A percentile compares a stretch with the other conserved stretches of the same genome.
These are phyloP conservation scores for Pseudocercospora fijiensis DNA, from an alignment of 2,329 filamentous ascomycete species.

Conservation along the genomic window DNA sequence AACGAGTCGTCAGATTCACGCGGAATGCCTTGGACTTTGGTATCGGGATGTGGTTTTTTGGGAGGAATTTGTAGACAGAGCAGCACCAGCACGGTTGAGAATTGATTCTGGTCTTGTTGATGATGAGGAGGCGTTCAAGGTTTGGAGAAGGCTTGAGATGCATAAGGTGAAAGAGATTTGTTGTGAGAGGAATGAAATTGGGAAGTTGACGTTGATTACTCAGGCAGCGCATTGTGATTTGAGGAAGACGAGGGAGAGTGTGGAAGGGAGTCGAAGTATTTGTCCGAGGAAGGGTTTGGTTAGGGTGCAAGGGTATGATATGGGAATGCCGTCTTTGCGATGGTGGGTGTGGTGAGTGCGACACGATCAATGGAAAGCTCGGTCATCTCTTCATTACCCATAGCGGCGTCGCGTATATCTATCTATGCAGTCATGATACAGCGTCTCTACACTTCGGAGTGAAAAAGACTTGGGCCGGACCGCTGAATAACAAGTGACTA, in stretches of 20 bases:
- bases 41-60: constrained; percentile 22
- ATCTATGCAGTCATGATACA: neutral
- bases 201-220: constrained; percentile 17
- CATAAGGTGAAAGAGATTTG: constrained; percentile 17
- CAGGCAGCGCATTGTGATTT: constrained; percentile 24
- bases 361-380: neutral
- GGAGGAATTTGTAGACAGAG: constrained; percentile 20
- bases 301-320: constrained; percentile 13
- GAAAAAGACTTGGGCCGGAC: no score
- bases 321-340: constrained; percentile 17
- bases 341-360: constrained; percentile 28
- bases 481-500: no score
- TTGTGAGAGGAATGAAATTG: constrained; percentile 13
- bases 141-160: constrained; percentile 16
- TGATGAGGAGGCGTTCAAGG: neutral
- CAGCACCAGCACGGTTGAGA: no score
- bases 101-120: no score
- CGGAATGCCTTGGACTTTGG: constrained; percentile 24
- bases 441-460: no score
- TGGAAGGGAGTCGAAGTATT: constrained; percentile 22
- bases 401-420: neutral
- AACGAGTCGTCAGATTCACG: constrained; percentile 18
- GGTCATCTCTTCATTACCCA: neutral
- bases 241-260: constrained; percentile 16
- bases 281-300: constrained; percentile 26